Percentiles rank a stretch among this genome's conserved stretches.
Conservation (phyloP, 192 early-diverging fungal genomes). For the Endogone sp. region DNA sequence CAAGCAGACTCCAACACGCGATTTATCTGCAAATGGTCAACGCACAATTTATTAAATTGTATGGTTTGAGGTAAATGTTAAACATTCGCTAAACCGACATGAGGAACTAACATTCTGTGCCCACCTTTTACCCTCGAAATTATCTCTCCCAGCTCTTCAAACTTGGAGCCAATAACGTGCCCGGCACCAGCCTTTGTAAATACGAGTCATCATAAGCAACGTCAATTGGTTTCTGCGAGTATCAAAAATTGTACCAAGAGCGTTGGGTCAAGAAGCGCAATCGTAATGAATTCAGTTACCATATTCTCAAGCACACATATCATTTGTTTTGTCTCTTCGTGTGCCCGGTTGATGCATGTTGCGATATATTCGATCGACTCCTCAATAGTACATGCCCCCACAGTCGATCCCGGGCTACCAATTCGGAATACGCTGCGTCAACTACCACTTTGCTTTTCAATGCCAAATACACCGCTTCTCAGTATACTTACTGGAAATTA, state of each 20-base stretch:
- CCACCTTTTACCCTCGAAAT: slow-evolving; percentile 27
- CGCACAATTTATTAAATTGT: background rate
- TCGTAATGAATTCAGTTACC: slow-evolving; percentile 8
- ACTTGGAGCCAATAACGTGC: slow-evolving; percentile 38
- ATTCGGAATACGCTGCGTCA: no score
- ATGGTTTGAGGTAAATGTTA: background rate
- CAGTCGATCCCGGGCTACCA: slow-evolving; percentile 27
- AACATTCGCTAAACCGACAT: no score
- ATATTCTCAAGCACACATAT: slow-evolving; percentile 51
- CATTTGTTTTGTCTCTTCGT: slow-evolving; percentile 27
- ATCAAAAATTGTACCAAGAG: background rate
- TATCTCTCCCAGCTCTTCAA: slow-evolving; percentile 42
- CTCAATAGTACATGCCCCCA: slow-evolving; percentile 25
- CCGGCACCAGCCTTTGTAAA: slow-evolving; percentile 33
- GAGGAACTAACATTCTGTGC: background rate
- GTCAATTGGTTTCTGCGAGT: no score
- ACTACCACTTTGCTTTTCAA: no score
- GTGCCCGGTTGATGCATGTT: slow-evolving; percentile 43
- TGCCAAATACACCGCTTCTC: no score
- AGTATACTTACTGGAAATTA: slow-evolving; percentile 44
- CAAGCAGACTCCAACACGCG: slow-evolving; percentile 52
- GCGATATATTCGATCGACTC: slow-evolving; percentile 36
- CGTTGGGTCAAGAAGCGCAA: background rate
- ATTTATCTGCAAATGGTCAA: slow-evolving; percentile 26
- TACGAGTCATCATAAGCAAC: background rate